Conservation (phyloP, 1,284 basidiomycete species). For the Moniliella sp. region DNA sequence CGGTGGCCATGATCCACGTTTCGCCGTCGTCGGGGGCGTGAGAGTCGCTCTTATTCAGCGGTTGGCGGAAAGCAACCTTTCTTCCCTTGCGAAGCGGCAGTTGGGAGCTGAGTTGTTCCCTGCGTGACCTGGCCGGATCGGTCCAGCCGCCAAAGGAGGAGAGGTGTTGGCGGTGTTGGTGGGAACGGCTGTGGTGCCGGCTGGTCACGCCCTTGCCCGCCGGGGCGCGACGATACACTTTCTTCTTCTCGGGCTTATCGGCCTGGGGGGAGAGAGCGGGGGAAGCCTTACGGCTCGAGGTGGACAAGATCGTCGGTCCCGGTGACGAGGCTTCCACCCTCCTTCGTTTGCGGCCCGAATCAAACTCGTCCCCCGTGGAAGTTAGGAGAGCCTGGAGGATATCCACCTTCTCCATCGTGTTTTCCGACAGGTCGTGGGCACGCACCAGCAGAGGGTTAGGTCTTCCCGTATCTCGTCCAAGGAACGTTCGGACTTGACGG, state of each 20-base stretch:
- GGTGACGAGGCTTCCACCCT: slow-evolving; percentile 2
- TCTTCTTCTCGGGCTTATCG: background rate
- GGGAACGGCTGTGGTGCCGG: background rate
- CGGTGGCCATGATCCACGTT: slow-evolving; percentile 19
- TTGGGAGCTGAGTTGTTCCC: slow-evolving; percentile 7
- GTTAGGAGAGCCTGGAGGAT: slow-evolving; percentile 11
- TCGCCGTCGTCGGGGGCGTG: slow-evolving; percentile 10
- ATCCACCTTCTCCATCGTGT: slow-evolving; percentile 18
- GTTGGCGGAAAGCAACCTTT: slow-evolving; percentile 16
- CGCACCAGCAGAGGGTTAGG: too few relatives aligned
- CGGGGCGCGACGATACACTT: background rate
- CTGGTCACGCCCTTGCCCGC: background rate
- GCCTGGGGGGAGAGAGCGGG: background rate
- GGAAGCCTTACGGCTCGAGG: background rate
- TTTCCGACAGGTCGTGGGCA: too few relatives aligned
- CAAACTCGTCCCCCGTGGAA: background rate
- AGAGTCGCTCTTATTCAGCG: slow-evolving; percentile 4
- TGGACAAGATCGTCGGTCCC: slow-evolving; percentile 1
- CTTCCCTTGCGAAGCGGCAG: slow-evolving; percentile 12
- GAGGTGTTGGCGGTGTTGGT: background rate
- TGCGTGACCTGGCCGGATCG: slow-evolving; percentile 8
- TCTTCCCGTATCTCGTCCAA: too few relatives aligned
- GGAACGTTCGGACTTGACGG: too few relatives aligned
- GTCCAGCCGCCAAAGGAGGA: slow-evolving; percentile 1
- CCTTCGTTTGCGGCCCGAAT: slow-evolving; percentile 2